Conservation (phyloP, 2,329 filamentous ascomycete species). For the Esteya vermicola region DNA sequence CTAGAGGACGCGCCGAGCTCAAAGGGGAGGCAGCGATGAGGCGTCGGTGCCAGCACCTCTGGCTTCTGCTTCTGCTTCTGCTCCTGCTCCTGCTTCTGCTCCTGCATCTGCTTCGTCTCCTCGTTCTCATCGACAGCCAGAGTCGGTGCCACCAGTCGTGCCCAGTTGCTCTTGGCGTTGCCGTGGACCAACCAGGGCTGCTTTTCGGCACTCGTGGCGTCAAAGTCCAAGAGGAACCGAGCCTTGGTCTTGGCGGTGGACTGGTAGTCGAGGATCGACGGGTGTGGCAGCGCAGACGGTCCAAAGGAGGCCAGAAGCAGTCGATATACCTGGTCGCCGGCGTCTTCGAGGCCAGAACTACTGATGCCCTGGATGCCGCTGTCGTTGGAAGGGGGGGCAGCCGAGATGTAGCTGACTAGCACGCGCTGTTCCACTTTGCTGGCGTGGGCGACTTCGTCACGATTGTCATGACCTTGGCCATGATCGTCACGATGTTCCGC, state of each 20-base stretch:
- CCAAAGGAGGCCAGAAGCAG: constrained; percentile 24
- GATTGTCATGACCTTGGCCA: background rate
- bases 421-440: background rate
- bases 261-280: constrained; percentile 12
- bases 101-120: background rate
- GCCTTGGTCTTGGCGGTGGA: constrained; percentile 8
- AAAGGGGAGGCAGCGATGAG: background rate
- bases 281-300: constrained; percentile 5
- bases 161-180: constrained; percentile 12
- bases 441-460: background rate
- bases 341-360: constrained; percentile 17
- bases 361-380: too few species aligned
- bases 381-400: background rate
- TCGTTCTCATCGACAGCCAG: background rate
- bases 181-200: constrained; percentile 24
- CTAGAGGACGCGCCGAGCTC: background rate
- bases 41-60: too few species aligned
- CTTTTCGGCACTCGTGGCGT: constrained; percentile 16
- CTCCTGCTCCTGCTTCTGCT: background rate
- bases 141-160: background rate
- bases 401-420: constrained; percentile 7
- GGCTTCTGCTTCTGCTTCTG: background rate
- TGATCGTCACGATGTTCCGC: constrained; percentile 5
- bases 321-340: constrained; percentile 29
- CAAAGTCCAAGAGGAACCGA: constrained; percentile 18